A percentile compares a stretch with the other conserved stretches of the same genome.
Conservation (phyloP, 2,329 filamentous ascomycete species). For the Arthrobotrys pseudoclavata region DNA sequence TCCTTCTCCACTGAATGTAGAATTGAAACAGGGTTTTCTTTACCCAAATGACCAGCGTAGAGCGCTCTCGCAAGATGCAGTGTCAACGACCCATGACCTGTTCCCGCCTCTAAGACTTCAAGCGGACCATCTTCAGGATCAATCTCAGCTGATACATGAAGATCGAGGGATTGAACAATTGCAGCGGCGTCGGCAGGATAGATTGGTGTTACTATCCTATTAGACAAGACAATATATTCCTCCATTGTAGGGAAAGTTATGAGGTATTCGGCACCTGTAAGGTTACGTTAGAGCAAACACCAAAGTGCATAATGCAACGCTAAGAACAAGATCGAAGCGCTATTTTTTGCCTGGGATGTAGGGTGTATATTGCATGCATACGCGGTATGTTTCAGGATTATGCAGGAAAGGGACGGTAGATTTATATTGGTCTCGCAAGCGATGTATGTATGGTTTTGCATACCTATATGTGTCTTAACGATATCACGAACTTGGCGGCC, state of each 20-base stretch:
- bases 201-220: slow-evolving; percentile 81
- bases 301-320: slow-evolving; percentile 5
- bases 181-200: slow-evolving; percentile 81
- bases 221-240: slow-evolving; percentile 78
- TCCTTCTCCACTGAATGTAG: slow-evolving; percentile 47
- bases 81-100: slow-evolving; percentile 84
- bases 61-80: slow-evolving; percentile 81
- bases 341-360: slow-evolving; percentile 13
- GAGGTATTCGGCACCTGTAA: slow-evolving; percentile 67
- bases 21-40: slow-evolving; percentile 27
- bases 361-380: slow-evolving; percentile 32
- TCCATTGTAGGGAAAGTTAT: slow-evolving; percentile 77
- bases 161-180: slow-evolving; percentile 81
- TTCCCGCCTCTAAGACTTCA: slow-evolving; percentile 86
- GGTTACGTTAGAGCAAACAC: slow-evolving; percentile 24
- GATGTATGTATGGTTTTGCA: slow-evolving; percentile 6
- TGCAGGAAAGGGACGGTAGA: slow-evolving; percentile 35
- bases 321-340: neutral
- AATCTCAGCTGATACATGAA: slow-evolving; percentile 70
- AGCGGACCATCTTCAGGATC: slow-evolving; percentile 69
- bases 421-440: neutral
- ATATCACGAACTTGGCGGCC: slow-evolving; percentile 74
- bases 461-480: slow-evolving; percentile 71
- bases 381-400: slow-evolving; percentile 40
- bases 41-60: slow-evolving; percentile 76